phyloP scores from a whole-genome alignment of 2,329 filamentous ascomycete species.

The Aureobasidium zeae region DNA sequence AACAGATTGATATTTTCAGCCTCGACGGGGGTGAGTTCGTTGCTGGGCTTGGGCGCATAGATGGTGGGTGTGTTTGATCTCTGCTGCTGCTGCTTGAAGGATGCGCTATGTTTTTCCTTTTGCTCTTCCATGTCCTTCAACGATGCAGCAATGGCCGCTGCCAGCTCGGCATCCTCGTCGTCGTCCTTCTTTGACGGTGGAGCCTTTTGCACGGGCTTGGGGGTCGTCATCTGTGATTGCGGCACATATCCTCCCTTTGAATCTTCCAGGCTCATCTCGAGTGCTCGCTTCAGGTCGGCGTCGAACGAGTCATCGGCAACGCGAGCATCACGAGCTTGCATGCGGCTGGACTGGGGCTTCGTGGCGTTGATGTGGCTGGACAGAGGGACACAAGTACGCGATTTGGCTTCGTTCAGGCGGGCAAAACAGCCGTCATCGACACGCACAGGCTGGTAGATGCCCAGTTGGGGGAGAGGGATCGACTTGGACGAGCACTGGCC shows the following conservation, averaged over 20 bases:
- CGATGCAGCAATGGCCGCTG: slow-evolving; percentile 90
- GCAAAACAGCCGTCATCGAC: slow-evolving; percentile 94
- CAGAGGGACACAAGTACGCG: slow-evolving; percentile 35
- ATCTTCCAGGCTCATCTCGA: slow-evolving; percentile 96
- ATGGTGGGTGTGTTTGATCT: slow-evolving; percentile 36
- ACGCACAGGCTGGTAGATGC: slow-evolving; percentile 80
- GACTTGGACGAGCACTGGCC: slow-evolving; percentile 87
- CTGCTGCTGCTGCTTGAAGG: slow-evolving; percentile 62
- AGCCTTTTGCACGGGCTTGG: slow-evolving; percentile 28
- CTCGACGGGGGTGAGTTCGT: slow-evolving; percentile 86
- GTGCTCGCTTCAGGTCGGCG: slow-evolving; percentile 82
- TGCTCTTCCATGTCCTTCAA: slow-evolving; percentile 96
- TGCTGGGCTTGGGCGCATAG: slow-evolving; percentile 64
- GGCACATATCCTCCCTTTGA: slow-evolving; percentile 71
- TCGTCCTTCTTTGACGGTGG: slow-evolving; percentile 44
- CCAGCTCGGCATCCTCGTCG: slow-evolving; percentile 86
- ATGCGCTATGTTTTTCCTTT: slow-evolving; percentile 79
- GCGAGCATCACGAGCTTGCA: slow-evolving; percentile 85
- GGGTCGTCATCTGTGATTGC: slow-evolving; percentile 43
- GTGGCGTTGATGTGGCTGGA: slow-evolving; percentile 41
- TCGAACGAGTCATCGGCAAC: slow-evolving; percentile 80
- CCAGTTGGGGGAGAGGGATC: slow-evolving; percentile 80
- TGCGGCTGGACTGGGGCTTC: slow-evolving; percentile 55
- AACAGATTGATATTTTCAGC: slow-evolving; percentile 98
- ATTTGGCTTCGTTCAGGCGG: slow-evolving; percentile 75